These are phyloP conservation scores for Arthrobotrys sphaeroides DNA, from an alignment of 2,329 filamentous ascomycete species.

Conservation along the genomic window DNA sequence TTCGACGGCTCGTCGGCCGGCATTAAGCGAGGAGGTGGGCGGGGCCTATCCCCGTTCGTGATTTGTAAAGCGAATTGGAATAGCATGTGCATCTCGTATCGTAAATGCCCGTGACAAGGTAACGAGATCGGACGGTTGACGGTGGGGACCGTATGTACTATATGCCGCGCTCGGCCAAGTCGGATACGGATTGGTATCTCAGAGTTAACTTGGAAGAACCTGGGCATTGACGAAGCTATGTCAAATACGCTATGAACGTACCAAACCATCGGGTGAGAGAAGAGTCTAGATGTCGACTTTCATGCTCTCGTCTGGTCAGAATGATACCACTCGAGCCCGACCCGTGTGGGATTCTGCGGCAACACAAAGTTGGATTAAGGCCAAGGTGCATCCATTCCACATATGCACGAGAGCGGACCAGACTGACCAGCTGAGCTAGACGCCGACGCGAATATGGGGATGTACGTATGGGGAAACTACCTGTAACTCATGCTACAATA, in stretches of 20 bases:
- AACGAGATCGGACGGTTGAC: slow-evolving; percentile 1
- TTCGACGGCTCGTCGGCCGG: slow-evolving; percentile 40
- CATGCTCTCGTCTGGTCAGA: slow-evolving; percentile 7
- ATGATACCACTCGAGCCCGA: slow-evolving; percentile 12
- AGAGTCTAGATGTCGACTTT: slow-evolving; percentile 2
- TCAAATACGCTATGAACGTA: background rate
- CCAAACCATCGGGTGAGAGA: background rate
- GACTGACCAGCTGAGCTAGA: background rate
- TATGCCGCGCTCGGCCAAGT: background rate
- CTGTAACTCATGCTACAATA: too few relatives aligned
- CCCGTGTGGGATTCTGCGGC: slow-evolving; percentile 40
- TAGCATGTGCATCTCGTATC: slow-evolving; percentile 5
- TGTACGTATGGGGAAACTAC: too few relatives aligned
- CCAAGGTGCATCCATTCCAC: background rate
- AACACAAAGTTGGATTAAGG: slow-evolving; percentile 37
- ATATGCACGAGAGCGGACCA: background rate
- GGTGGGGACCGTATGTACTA: background rate
- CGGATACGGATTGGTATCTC: background rate
- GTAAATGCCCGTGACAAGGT: background rate
- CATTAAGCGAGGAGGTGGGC: slow-evolving; percentile 36
- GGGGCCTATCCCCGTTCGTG: background rate
- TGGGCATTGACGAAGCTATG: background rate
- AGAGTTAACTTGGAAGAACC: slow-evolving; percentile 5
- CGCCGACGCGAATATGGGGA: background rate
- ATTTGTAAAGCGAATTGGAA: background rate